These are phyloP conservation scores for Exophiala mesophila DNA, from an alignment of 2,329 filamentous ascomycete species.

Conservation along the genomic window DNA sequence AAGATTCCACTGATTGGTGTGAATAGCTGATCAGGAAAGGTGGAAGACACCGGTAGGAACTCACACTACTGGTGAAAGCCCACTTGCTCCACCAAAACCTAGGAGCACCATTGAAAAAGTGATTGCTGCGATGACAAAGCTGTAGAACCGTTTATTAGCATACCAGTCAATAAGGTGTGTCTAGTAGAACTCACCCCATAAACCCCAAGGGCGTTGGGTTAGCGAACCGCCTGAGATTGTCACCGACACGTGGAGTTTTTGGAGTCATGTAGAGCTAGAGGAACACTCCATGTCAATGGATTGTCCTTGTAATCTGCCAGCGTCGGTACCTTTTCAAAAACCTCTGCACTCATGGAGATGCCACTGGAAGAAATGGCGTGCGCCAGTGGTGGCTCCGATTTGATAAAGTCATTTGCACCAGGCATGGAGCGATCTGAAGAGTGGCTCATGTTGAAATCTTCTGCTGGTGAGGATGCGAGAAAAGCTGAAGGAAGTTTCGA, in stretches of 20 bases:
- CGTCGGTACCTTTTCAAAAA: slow-evolving; percentile 10
- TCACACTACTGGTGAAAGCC: slow-evolving; percentile 9
- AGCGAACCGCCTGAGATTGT: slow-evolving; percentile 15
- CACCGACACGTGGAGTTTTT: slow-evolving; percentile 5
- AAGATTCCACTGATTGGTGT: slow-evolving; percentile 10
- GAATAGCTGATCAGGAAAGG: not conserved
- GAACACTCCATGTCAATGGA: not conserved
- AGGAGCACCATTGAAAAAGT: slow-evolving; percentile 16
- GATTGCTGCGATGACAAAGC: slow-evolving; percentile 14
- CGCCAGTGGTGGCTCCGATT: not conserved
- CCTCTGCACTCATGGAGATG: slow-evolving; percentile 8
- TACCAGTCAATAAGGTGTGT: not conserved
- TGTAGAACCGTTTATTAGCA: not conserved
- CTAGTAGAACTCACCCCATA: slow-evolving; percentile 2
- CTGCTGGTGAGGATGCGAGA: too few species aligned
- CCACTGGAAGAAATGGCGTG: slow-evolving; percentile 4
- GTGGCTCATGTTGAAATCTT: not conserved
- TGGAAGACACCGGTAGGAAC: not conserved
- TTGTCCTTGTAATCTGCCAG: not conserved
- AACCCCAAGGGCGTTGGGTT: slow-evolving; percentile 17
- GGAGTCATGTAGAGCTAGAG: slow-evolving; percentile 14
- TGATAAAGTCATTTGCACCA: not conserved
- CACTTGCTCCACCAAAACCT: slow-evolving; percentile 14
- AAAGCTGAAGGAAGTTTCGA: too few species aligned
- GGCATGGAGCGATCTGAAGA: slow-evolving; percentile 1